Base-by-base conservation (phyloP, 2,329 filamentous ascomycete genomes). In the Mollisiaceae sp. region DNA sequence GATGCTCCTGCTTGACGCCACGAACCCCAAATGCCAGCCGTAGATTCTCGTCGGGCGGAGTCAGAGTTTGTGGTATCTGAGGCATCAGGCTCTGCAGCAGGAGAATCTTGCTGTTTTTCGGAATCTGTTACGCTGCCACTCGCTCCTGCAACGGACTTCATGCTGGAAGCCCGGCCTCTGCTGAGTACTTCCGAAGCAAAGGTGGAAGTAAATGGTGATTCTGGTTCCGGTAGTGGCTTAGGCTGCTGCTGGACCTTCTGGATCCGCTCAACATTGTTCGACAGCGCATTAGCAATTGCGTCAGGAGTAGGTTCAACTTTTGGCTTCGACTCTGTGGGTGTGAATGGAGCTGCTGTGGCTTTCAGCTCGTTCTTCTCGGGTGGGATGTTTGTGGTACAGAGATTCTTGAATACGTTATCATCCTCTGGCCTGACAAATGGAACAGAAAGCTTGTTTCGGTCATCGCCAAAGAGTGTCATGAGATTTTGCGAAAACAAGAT, bases 381-480 rank as follows among this genome's bases (percentile, higher is more conserved):
- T 9, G 80, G 67, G n/a, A 83, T 68, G 65, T 83, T 85, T 50
- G 83, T 82, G 1, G 91, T 93, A 72, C 82, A 87, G 58, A 98
- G 83, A 71, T 89, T 86, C 72, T 91, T 95, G 80, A 96, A 98
- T 0, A 88, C 80, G 3, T 82, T 83, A 64, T 97, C 93, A 72
- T 97, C 90, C 77, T 98, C 95, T 0, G 95, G 95, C 35, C 95
- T 88, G 47, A 97, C 93, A 70, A 99, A 91, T 1, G 95, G 95
- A 39, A 99, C 90, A 18, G 92, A 93, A 14, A 98, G 82, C 74
- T 94, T 95, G 76, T 91, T 93, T 55, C 91, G 86, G 65, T 97
- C 92, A 74, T 93, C 91, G 71, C 96, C 92, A 71, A 93, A 94
- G 35, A 98, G 82, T 0, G 91, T 91, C 82, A 99, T 87, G 69